A percentile compares a stretch with the other conserved stretches of the same genome.
Conservation (phyloP, 2,329 filamentous ascomycete species). For the Ophiosphaerella herpotricha region DNA sequence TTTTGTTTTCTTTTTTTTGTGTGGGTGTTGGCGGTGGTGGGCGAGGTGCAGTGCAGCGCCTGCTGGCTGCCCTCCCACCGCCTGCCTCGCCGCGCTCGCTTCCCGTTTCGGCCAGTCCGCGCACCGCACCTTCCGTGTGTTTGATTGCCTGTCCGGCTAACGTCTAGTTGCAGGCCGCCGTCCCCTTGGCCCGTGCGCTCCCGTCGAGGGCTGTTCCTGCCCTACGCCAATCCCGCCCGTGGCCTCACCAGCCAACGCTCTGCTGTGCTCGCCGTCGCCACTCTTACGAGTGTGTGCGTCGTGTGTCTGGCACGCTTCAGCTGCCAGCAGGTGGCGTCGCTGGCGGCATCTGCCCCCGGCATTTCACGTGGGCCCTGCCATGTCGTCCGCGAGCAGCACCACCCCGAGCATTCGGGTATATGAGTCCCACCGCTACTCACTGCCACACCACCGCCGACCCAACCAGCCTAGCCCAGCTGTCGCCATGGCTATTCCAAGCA, state of each 20-base stretch:
- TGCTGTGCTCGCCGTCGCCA: constrained; percentile 27
- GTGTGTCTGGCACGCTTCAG: constrained; percentile 38
- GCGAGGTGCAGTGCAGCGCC: no score
- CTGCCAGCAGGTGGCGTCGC: constrained; percentile 37
- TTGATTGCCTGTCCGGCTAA: background rate
- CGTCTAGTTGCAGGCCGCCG: background rate
- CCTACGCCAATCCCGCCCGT: background rate
- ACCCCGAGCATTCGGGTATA: constrained; percentile 51
- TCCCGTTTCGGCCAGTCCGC: constrained; percentile 32
- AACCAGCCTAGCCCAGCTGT: constrained; percentile 48
- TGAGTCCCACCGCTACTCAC: constrained; percentile 45
- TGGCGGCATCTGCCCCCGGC: constrained; percentile 12
- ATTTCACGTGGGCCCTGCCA: constrained; percentile 29
- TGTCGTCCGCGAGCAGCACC: constrained; percentile 42
- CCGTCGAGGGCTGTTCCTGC: no score
- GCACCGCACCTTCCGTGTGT: constrained; percentile 2
- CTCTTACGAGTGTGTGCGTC: constrained; percentile 25
- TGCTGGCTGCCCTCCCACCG: constrained; percentile 1
- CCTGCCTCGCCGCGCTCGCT: constrained; percentile 11
- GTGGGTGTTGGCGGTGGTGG: no score
- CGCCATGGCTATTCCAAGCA: constrained; percentile 66
- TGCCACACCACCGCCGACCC: constrained; percentile 39
- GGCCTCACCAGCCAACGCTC: no score
- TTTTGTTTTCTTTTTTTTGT: background rate
- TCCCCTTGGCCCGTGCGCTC: constrained; percentile 1